phyloP scores from a whole-genome alignment of 768 basidiomycete genomes.

The Suillus spraguei region DNA sequence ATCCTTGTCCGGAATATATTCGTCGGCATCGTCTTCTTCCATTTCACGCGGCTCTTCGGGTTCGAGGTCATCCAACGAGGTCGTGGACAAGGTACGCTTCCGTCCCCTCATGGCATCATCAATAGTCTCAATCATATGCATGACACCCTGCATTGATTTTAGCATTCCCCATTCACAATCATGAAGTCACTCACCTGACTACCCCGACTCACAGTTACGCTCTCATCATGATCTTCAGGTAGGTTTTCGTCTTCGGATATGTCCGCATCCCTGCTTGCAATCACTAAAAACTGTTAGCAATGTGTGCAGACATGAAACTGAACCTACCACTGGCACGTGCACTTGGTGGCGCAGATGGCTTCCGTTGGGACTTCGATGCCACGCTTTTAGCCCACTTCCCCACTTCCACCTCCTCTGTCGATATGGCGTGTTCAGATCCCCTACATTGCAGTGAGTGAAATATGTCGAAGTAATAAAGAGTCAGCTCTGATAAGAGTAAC shows the following conservation, averaged over 20 bases:
- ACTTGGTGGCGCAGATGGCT: not conserved
- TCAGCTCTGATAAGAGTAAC: slow-evolving; percentile 1
- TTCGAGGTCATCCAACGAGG: not conserved
- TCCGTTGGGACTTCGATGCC: not conserved
- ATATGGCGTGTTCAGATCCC: not conserved
- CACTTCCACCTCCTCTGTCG: not conserved
- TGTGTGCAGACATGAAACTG: not conserved
- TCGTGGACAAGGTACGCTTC: not conserved
- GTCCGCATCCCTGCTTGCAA: not conserved
- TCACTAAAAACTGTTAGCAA: not conserved
- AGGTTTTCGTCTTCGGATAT: no score
- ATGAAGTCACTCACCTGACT: not conserved
- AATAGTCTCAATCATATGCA: not conserved
- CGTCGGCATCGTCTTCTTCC: not conserved
- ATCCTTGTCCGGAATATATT: no score
- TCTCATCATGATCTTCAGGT: no score
- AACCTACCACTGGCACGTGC: not conserved
- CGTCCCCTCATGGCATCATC: not conserved
- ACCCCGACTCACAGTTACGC: no score
- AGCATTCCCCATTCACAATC: not conserved
- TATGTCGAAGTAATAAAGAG: not conserved
- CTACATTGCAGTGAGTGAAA: not conserved
- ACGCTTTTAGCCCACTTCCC: not conserved
- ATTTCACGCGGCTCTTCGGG: not conserved
- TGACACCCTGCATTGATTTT: not conserved